phyloP scores from a whole-genome alignment of 176 grass and related monocot genomes.

The Elaeis guineensis region DNA sequence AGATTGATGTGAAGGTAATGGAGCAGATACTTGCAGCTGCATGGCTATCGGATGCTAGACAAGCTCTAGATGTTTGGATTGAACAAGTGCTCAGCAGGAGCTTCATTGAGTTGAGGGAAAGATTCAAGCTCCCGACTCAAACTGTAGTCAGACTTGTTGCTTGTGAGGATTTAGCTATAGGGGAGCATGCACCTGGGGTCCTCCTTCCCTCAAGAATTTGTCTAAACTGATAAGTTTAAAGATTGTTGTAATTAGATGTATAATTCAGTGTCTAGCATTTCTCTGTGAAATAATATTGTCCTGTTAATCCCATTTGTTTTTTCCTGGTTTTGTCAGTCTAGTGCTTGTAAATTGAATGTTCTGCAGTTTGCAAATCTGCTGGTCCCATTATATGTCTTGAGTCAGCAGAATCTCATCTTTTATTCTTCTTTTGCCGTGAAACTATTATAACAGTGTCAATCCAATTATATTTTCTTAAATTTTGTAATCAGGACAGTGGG shows the following conservation, averaged over 20 bases:
- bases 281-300: slow-evolving; percentile 14
- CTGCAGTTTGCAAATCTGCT: too few relatives aligned
- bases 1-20: slow-evolving; percentile 53
- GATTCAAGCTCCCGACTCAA: slow-evolving; percentile 20
- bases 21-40: slow-evolving; percentile 61
- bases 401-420: too few relatives aligned
- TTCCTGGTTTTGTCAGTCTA: slow-evolving; percentile 4
- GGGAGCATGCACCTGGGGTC: slow-evolving; percentile 29
- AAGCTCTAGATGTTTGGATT: slow-evolving; percentile 36
- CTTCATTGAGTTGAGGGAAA: slow-evolving; percentile 52
- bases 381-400: too few relatives aligned
- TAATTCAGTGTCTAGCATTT: slow-evolving; percentile 25
- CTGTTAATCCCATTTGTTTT: slow-evolving; percentile 13
- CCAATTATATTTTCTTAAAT: too few relatives aligned
- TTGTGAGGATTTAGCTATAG: slow-evolving; percentile 27
- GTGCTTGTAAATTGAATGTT: not conserved
- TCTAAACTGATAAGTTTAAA: slow-evolving; percentile 41
- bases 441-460: too few relatives aligned
- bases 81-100: slow-evolving; percentile 50
- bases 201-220: slow-evolving; percentile 74
- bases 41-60: slow-evolving; percentile 39
- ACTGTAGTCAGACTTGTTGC: slow-evolving; percentile 44
- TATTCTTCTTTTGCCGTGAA: too few relatives aligned
- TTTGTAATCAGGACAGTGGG: too few relatives aligned
- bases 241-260: slow-evolving; percentile 56